Evolutionary conservation across 75 land plant genomes (phyloP).

Genomic region (Gnetum montanum): DNA sequence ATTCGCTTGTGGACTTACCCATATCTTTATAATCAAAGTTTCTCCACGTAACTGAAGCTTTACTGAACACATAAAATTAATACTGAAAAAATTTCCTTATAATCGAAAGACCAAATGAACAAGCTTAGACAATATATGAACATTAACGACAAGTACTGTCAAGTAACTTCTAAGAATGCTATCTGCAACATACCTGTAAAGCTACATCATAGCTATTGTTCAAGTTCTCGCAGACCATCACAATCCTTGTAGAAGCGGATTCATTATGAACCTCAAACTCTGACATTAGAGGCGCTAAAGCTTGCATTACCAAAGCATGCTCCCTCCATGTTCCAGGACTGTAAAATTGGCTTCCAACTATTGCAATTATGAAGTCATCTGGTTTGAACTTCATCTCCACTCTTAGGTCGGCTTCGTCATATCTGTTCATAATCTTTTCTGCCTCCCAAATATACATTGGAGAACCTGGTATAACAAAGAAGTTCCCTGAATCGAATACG

Average conservation of each 20-base stretch:
- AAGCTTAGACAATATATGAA: not conserved
- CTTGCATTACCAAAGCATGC: conserved; percentile 73
- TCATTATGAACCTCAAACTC: conserved; percentile 9
- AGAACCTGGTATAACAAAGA: conserved; percentile 78
- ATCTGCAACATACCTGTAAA: conserved; percentile 44
- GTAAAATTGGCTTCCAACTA: conserved; percentile 74
- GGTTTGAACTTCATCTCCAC: conserved; percentile 19
- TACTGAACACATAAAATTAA: too few relatives aligned
- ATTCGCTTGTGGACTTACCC: too few relatives aligned
- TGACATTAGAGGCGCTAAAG: conserved; percentile 40
- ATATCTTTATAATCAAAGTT: too few relatives aligned
- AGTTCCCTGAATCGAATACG: conserved; percentile 66
- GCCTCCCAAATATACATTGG: conserved; percentile 59
- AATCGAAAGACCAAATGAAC: not conserved
- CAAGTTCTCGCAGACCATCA: conserved; percentile 42
- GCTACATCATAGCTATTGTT: conserved; percentile 36
- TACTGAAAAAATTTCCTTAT: too few relatives aligned
- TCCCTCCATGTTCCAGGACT: conserved; percentile 72
- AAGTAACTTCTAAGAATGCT: not conserved
- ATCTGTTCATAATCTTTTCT: conserved; percentile 12
- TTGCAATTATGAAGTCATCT: conserved; percentile 53
- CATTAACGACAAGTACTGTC: not conserved
- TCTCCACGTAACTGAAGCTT: too few relatives aligned
- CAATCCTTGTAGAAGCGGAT: conserved; percentile 27
- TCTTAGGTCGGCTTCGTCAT: conserved; percentile 16